Conservation (phyloP, 257 asterid species). For the Solanum raphanifolium region DNA sequence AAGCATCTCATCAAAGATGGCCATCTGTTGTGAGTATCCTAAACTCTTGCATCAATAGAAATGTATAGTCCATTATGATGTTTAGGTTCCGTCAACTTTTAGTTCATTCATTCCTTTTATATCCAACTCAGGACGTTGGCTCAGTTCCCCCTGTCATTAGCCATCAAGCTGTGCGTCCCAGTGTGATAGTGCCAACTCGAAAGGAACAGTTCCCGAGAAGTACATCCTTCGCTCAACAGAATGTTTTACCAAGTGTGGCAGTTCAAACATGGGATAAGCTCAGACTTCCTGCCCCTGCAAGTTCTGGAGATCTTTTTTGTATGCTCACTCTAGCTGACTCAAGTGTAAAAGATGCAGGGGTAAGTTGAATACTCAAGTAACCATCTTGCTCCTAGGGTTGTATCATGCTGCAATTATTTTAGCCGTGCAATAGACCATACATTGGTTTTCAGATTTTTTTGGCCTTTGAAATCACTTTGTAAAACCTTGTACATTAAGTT, state of each 20-base stretch:
- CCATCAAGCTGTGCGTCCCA: not conserved
- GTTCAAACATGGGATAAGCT: not conserved
- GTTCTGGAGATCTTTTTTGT: not conserved
- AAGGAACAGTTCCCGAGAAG: not conserved
- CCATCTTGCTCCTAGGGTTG: not conserved
- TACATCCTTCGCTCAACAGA: not conserved
- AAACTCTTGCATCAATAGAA: not conserved
- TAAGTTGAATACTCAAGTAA: not conserved
- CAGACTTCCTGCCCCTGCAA: not conserved
- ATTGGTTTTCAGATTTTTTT: not conserved
- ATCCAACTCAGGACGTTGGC: not conserved
- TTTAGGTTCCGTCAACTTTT: not conserved
- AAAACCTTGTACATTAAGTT: not conserved
- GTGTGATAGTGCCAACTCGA: not conserved
- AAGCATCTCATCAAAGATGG: not conserved
- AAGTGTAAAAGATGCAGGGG: not conserved
- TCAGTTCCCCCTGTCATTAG: not conserved
- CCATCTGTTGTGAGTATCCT: not conserved
- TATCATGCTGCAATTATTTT: not conserved
- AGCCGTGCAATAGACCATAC: not conserved
- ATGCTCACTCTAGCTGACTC: not conserved
- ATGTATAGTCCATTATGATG: not conserved
- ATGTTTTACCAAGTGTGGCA: not conserved
- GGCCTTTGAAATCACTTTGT: not conserved
- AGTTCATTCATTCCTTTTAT: not conserved